A percentile compares a stretch with the other conserved stretches of the same genome.
These are phyloP conservation scores for Solanum ahanhuiri DNA, from an alignment of 257 asterid genomes.

Conservation along the genomic window DNA sequence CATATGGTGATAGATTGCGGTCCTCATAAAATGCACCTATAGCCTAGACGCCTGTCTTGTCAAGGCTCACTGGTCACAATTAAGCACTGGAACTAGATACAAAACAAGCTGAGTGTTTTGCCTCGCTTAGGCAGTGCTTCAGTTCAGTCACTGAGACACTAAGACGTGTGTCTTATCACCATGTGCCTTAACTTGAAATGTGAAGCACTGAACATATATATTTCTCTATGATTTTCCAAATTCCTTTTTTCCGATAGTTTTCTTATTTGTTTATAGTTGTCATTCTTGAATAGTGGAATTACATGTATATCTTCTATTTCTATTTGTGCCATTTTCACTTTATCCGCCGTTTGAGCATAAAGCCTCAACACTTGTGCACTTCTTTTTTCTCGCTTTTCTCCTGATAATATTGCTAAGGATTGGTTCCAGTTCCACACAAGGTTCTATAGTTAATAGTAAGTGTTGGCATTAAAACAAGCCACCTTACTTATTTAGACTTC, in stretches of 20 bases:
- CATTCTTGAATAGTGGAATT: neutral
- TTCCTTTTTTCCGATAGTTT: neutral
- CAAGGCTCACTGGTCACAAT: neutral
- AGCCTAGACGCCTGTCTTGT: neutral
- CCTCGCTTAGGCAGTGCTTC: neutral
- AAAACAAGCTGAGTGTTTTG: neutral
- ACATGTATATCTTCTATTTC: neutral
- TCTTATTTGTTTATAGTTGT: neutral
- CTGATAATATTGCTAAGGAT: neutral
- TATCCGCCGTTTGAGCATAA: neutral
- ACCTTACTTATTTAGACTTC: neutral
- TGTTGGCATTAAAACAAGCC: neutral
- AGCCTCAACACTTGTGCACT: neutral
- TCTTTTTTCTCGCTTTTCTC: neutral
- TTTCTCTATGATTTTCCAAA: neutral
- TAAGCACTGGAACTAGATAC: neutral
- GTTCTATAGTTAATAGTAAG: neutral
- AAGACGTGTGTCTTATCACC: neutral
- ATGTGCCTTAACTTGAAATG: neutral
- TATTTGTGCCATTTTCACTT: neutral
- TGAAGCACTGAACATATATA: neutral
- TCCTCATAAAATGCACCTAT: neutral
- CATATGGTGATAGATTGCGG: neutral
- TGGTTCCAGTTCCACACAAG: neutral
- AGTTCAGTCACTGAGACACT: neutral